These are phyloP conservation scores for Microcyclospora pomicola DNA, from an alignment of 2,329 filamentous ascomycete genomes.

Conservation along the genomic window DNA sequence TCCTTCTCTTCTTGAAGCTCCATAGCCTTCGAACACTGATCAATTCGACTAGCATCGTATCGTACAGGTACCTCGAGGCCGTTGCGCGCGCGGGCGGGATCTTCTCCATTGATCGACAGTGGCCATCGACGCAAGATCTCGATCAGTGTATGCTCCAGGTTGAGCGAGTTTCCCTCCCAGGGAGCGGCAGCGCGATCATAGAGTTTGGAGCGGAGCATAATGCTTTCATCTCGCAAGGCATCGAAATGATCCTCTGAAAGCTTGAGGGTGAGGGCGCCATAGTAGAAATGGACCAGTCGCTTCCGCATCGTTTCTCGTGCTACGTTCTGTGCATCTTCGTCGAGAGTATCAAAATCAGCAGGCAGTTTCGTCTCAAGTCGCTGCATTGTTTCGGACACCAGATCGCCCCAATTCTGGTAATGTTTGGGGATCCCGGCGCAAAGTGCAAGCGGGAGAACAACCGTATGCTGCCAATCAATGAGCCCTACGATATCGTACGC, in stretches of 20 bases:
- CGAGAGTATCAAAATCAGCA: constrained; percentile 7
- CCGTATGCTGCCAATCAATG: constrained; percentile 11
- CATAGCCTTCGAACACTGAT: constrained; percentile 12
- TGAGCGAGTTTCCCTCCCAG: constrained; percentile 17
- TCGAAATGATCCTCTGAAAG: constrained; percentile 9
- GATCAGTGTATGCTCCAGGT: constrained; percentile 9
- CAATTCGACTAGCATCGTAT: constrained; percentile 5
- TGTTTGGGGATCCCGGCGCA: constrained; percentile 16
- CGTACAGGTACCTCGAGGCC: constrained; percentile 5
- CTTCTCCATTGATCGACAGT: constrained; percentile 6
- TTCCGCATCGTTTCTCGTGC: constrained; percentile 10
- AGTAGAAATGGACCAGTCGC: constrained; percentile 15
- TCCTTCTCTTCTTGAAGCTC: constrained; percentile 14
- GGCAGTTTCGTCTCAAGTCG: constrained; percentile 7
- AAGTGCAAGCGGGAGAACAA: constrained; percentile 6
- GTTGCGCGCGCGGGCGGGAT: neutral
- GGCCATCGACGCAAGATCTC: too few species aligned
- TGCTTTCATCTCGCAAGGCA: constrained; percentile 8
- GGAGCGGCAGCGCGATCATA: constrained; percentile 10
- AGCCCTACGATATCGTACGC: constrained; percentile 19
- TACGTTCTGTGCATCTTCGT: constrained; percentile 6
- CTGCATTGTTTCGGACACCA: constrained; percentile 8
- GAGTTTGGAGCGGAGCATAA: constrained; percentile 8
- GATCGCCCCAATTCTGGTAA: constrained; percentile 29
- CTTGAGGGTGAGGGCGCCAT: constrained; percentile 9